A percentile compares a stretch with the other conserved stretches of the same genome.
Conservation (phyloP, 176 grass and related monocot genomes). For the Triticum urartu region DNA sequence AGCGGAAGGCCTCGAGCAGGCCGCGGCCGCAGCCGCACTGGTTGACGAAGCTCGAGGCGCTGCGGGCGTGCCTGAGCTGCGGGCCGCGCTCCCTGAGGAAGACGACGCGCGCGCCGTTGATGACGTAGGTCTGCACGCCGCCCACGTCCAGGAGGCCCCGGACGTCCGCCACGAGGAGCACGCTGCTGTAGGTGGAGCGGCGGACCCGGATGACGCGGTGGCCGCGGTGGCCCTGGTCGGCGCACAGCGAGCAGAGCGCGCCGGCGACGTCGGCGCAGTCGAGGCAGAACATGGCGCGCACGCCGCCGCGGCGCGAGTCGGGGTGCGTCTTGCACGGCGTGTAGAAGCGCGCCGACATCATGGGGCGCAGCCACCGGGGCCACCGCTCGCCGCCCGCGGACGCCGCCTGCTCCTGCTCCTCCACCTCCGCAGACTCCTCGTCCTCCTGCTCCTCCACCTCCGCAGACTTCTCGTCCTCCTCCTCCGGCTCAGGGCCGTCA, state of each 20-base stretch:
- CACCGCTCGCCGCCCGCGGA: slow-evolving; percentile 26
- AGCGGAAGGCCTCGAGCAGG: slow-evolving; percentile 89
- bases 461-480: background rate
- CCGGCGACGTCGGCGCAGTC: slow-evolving; percentile 47
- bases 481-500: slow-evolving; percentile 45
- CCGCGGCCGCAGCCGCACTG: slow-evolving; percentile 79
- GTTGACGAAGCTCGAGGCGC: slow-evolving; percentile 33
- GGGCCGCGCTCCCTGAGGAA: slow-evolving; percentile 88
- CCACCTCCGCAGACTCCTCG: slow-evolving; percentile 5
- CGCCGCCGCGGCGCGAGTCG: slow-evolving; percentile 56
- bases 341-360: slow-evolving; percentile 77
- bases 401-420: background rate
- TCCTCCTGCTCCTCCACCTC: background rate
- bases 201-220: slow-evolving; percentile 73
- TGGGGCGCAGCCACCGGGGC: slow-evolving; percentile 73
- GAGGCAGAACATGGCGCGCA: slow-evolving; percentile 94
- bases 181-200: slow-evolving; percentile 89
- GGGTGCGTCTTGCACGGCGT: slow-evolving; percentile 66
- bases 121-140: slow-evolving; percentile 96
- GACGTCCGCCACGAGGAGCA: slow-evolving; percentile 77
- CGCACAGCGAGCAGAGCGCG: slow-evolving; percentile 80
- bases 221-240: slow-evolving; percentile 51
- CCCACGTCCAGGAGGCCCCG: slow-evolving; percentile 74
- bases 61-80: slow-evolving; percentile 55
- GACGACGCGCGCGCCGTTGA: slow-evolving; percentile 91